Evolutionary conservation across 1,139 yeast genomes (phyloP).

Genomic region (Geotrichum bryndzae): DNA sequence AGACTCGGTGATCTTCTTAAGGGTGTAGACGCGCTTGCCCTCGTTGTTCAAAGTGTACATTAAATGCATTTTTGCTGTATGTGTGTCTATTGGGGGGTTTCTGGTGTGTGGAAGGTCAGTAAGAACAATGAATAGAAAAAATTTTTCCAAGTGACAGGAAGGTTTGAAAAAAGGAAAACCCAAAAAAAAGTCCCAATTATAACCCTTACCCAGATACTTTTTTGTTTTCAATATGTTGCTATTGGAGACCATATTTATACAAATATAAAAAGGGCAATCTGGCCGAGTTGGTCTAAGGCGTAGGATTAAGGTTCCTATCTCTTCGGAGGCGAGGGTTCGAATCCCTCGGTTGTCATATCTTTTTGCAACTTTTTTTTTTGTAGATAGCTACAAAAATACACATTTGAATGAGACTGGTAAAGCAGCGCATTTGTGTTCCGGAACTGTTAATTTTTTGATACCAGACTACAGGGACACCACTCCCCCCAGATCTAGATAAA

Average conservation of each 20-base stretch:
- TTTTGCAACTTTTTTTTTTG: constrained; percentile 5
- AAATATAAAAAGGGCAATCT: constrained; percentile 25
- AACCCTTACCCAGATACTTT: background rate
- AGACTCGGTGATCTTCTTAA: constrained; percentile 67
- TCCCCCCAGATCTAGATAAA: too few species aligned
- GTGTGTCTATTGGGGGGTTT: background rate
- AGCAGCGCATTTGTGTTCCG: too few species aligned
- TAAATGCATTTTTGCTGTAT: constrained; percentile 66
- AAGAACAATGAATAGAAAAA: background rate
- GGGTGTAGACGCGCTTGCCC: constrained; percentile 93
- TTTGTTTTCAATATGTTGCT: background rate
- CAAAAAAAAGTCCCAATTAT: background rate
- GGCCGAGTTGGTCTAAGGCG: constrained; percentile 37
- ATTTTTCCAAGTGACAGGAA: background rate
- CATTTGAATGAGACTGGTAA: too few species aligned
- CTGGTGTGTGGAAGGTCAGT: background rate
- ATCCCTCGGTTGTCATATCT: constrained; percentile 33
- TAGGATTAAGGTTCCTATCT: constrained; percentile 33
- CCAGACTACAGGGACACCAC: too few species aligned
- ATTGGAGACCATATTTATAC: background rate
- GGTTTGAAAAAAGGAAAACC: background rate
- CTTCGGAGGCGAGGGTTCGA: constrained; percentile 36
- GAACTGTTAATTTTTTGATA: too few species aligned
- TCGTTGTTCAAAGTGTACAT: constrained; percentile 95
- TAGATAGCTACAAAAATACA: too few species aligned